Evolutionary conservation across 1,284 basidiomycete species (phyloP).

Genomic region (Rhodotorula sp.): DNA sequence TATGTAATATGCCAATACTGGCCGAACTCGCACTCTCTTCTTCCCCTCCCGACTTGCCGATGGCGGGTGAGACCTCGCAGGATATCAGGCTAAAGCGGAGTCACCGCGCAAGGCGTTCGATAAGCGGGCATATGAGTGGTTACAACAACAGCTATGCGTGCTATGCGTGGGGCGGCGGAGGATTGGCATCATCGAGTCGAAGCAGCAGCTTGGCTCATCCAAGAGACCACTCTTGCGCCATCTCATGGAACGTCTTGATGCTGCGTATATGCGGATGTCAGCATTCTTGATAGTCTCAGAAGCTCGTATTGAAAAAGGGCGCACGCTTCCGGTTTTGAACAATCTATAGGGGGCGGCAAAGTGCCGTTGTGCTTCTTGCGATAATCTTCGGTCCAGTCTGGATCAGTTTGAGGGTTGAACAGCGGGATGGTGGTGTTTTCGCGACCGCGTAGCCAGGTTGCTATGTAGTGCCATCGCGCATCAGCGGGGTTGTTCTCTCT

Average conservation of each 20-base stretch:
- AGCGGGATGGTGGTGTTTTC: slow-evolving; percentile 23
- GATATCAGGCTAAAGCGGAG: neutral
- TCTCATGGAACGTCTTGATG: neutral
- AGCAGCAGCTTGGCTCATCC: neutral
- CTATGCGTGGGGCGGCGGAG: neutral
- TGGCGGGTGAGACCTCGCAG: neutral
- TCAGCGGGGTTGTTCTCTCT: too few species aligned
- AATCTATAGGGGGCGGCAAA: slow-evolving; percentile 15
- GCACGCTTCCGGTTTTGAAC: slow-evolving; percentile 12
- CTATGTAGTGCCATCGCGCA: neutral
- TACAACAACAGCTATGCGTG: neutral
- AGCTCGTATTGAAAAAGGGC: neutral
- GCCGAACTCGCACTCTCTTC: neutral
- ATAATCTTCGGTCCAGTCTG: neutral
- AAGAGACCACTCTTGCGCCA: slow-evolving; percentile 11
- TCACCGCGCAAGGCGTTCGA: neutral
- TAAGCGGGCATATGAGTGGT: neutral
- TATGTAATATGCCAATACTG: neutral
- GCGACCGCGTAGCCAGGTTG: slow-evolving; percentile 27
- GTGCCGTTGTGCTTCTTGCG: slow-evolving; percentile 15
- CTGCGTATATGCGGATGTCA: neutral
- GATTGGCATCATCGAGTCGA: neutral
- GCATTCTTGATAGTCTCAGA: rapidly evolving
- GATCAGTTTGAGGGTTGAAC: slow-evolving; percentile 27
- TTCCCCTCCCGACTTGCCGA: neutral